Conservation (phyloP, 2,329 filamentous ascomycete genomes). For the Rhinocladiella similis region DNA sequence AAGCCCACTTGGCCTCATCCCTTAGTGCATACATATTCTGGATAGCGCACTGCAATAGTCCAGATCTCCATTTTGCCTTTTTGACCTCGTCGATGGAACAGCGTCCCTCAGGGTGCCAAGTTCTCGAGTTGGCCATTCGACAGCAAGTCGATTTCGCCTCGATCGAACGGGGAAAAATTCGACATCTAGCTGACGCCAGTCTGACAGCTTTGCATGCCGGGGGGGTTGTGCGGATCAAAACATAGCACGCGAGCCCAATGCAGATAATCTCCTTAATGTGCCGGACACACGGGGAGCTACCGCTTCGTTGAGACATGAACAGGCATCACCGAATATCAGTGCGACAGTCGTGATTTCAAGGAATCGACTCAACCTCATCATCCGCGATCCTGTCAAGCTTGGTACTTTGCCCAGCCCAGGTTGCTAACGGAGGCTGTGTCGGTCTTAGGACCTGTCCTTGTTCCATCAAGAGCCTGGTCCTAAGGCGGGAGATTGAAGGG, state of each 20-base stretch:
- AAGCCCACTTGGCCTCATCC: neutral
- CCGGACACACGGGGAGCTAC: neutral
- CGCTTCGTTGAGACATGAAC: slow-evolving; percentile 2
- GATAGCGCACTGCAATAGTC: slow-evolving; percentile 1
- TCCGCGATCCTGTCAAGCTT: neutral
- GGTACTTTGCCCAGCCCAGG: neutral
- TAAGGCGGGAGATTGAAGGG: neutral
- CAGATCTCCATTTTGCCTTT: slow-evolving; percentile 5
- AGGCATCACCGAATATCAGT: neutral
- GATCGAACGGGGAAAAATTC: neutral
- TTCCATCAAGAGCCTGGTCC: neutral
- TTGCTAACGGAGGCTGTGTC: neutral
- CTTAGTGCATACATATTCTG: slow-evolving; percentile 1
- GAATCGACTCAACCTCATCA: neutral
- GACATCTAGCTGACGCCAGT: neutral
- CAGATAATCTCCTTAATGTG: neutral
- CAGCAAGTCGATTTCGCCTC: neutral
- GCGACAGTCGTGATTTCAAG: neutral
- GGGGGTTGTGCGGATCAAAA: neutral
- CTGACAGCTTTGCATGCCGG: neutral
- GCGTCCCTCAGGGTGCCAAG: neutral
- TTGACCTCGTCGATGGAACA: neutral
- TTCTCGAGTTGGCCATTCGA: neutral
- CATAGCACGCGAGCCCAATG: neutral
- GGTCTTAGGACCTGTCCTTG: neutral